A percentile compares a stretch with the other conserved stretches of the same genome.
These are phyloP conservation scores for Penicillium mononematosum DNA, from an alignment of 495 filamentous ascomycete genomes.

Conservation along the genomic window DNA sequence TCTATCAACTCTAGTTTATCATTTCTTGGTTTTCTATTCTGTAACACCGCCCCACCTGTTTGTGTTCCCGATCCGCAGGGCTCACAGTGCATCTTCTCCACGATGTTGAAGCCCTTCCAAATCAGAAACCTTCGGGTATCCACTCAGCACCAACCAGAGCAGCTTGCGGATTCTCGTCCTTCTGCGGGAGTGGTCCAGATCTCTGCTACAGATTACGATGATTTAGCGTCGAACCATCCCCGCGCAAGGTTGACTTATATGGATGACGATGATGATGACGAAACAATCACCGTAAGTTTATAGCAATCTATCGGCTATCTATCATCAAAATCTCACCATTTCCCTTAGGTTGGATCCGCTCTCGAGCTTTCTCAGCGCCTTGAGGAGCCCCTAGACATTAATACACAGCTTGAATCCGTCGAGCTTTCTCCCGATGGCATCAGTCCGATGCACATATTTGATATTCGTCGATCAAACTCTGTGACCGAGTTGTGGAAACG, in stretches of 20 bases:
- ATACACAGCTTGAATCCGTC: conserved; percentile 6
- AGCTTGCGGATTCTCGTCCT: not conserved
- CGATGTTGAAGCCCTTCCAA: conserved; percentile 46
- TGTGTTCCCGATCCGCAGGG: conserved; percentile 1
- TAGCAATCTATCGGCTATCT: not conserved
- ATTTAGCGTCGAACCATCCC: conserved; percentile 48
- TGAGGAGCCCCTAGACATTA: conserved; percentile 39
- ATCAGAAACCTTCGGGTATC: conserved; percentile 40
- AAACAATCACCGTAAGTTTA: conserved; percentile 51
- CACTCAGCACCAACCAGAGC: conserved; percentile 4
- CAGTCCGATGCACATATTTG: conserved; percentile 47
- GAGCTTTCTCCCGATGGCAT: conserved; percentile 16
- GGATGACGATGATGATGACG: conserved; percentile 59
- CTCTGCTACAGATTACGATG: conserved; percentile 48
- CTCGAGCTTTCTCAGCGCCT: conserved; percentile 51
- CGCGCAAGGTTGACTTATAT: conserved; percentile 51
- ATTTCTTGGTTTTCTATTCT: conserved; percentile 2
- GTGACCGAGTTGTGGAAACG: conserved; percentile 44
- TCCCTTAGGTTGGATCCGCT: conserved; percentile 48
- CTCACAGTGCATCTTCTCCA: conserved; percentile 7
- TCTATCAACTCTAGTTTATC: not conserved
- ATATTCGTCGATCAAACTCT: conserved; percentile 48
- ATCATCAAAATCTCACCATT: conserved; percentile 14
- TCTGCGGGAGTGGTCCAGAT: conserved; percentile 38
- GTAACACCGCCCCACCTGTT: conserved; percentile 18